Evolutionary conservation across 306 rosid genomes (phyloP).

Genomic region (Acacia acuminata): DNA sequence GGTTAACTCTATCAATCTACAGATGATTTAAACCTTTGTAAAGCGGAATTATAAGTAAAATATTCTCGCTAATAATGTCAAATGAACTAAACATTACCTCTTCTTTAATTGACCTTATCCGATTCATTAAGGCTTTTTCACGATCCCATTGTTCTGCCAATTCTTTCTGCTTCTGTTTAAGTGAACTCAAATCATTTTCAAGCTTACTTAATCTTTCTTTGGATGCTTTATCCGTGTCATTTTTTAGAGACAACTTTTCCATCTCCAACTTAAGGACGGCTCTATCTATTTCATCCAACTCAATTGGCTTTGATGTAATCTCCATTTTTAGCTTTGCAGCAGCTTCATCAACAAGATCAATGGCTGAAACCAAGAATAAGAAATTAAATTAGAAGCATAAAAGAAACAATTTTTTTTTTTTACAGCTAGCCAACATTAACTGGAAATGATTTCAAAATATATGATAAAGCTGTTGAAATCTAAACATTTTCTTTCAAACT

Average conservation of each 20-base stretch:
- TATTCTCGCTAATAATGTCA: neutral
- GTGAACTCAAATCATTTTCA: constrained; percentile 72
- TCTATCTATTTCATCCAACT: constrained; percentile 89
- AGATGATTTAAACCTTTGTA: constrained; percentile 23
- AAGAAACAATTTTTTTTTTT: too few species aligned
- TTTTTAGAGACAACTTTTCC: constrained; percentile 90
- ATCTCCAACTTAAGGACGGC: constrained; percentile 89
- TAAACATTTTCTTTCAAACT: constrained; percentile 4
- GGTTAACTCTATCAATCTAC: constrained; percentile 95
- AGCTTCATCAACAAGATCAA: constrained; percentile 98
- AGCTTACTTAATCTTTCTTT: constrained; percentile 86
- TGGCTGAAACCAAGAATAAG: constrained; percentile 62
- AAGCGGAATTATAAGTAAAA: neutral
- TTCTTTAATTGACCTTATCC: constrained; percentile 86
- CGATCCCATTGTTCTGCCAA: constrained; percentile 80
- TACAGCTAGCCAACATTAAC: neutral
- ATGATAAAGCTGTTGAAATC: constrained; percentile 14
- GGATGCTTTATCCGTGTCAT: constrained; percentile 92
- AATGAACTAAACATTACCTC: constrained; percentile 60
- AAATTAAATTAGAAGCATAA: constrained; percentile 22
- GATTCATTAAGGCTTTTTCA: constrained; percentile 78
- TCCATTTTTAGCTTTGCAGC: constrained; percentile 98
- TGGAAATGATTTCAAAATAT: neutral
- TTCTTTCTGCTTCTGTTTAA: constrained; percentile 85
- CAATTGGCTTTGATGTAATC: constrained; percentile 95